Percentiles rank a stretch among this genome's conserved stretches.
These are phyloP conservation scores for Penicillium carneum DNA, from an alignment of 2,329 filamentous ascomycete species.

Conservation along the genomic window DNA sequence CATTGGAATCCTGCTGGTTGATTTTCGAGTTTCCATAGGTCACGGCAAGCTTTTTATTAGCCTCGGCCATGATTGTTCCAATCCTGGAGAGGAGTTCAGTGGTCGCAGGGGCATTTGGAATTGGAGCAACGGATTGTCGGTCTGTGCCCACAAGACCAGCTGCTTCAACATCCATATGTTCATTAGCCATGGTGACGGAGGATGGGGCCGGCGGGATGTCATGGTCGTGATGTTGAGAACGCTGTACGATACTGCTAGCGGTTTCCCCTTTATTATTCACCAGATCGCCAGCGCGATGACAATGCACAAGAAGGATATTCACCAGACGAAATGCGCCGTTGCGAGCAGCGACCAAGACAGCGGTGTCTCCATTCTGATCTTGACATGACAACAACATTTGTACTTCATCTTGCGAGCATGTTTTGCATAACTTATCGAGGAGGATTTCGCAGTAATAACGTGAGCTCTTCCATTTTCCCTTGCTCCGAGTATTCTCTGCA, in stretches of 20 bases:
- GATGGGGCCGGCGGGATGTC: slow-evolving; percentile 74
- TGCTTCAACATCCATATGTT: slow-evolving; percentile 43
- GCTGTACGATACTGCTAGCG: slow-evolving; percentile 81
- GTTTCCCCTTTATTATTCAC: slow-evolving; percentile 81
- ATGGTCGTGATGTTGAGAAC: slow-evolving; percentile 71
- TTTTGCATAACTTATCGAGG: slow-evolving; percentile 82
- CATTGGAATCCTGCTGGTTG: slow-evolving; percentile 61
- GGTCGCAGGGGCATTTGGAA: slow-evolving; percentile 64
- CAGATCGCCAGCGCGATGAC: slow-evolving; percentile 78
- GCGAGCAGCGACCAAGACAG: slow-evolving; percentile 83
- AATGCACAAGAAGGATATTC: slow-evolving; percentile 73
- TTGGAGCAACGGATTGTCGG: slow-evolving; percentile 39
- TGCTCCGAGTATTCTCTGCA: slow-evolving; percentile 82
- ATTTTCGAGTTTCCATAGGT: slow-evolving; percentile 68
- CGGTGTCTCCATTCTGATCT: slow-evolving; percentile 88
- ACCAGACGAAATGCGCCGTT: slow-evolving; percentile 82
- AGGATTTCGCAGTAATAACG: slow-evolving; percentile 93
- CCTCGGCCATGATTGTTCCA: slow-evolving; percentile 72
- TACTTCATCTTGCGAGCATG: slow-evolving; percentile 76
- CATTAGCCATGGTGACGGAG: slow-evolving; percentile 61
- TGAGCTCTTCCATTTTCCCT: slow-evolving; percentile 85
- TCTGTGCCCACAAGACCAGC: slow-evolving; percentile 40
- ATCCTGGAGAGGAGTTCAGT: slow-evolving; percentile 74
- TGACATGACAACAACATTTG: slow-evolving; percentile 80
- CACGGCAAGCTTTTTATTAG: slow-evolving; percentile 71